Percentiles rank a stretch among this genome's conserved stretches.
phyloP scores from a whole-genome alignment of 495 filamentous ascomycete genomes.

The Usnea hakonensis region DNA sequence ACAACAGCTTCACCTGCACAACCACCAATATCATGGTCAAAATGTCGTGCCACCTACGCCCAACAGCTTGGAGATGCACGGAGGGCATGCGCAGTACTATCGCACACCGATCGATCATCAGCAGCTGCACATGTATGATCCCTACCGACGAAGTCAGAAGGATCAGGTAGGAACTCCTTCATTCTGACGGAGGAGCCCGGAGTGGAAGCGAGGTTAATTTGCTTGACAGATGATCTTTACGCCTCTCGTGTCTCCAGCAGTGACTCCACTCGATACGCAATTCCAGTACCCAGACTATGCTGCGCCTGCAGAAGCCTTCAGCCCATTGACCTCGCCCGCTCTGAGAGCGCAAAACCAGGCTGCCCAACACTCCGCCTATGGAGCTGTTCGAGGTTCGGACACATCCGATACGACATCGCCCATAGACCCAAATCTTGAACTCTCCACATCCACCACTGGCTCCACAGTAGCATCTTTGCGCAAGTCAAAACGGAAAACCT shows the following conservation, averaged over 20 bases:
- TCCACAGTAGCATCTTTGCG: conserved; percentile 33
- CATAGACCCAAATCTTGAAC: conserved; percentile 39
- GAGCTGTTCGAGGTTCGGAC: conserved; percentile 29
- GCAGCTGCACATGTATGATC: conserved; percentile 58
- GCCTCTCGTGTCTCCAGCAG: conserved; percentile 87
- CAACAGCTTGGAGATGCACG: conserved; percentile 83
- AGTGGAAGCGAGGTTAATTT: conserved; percentile 5
- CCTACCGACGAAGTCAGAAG: conserved; percentile 67
- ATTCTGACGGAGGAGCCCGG: not conserved
- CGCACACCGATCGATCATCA: conserved; percentile 51
- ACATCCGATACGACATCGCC: conserved; percentile 40
- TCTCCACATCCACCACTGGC: conserved; percentile 31
- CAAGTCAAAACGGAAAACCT: conserved; percentile 28
- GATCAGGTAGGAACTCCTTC: conserved; percentile 54
- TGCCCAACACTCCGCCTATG: conserved; percentile 35
- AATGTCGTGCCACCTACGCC: conserved; percentile 83
- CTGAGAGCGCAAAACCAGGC: conserved; percentile 64
- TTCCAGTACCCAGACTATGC: conserved; percentile 76
- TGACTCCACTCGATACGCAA: conserved; percentile 81
- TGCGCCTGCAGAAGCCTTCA: conserved; percentile 84
- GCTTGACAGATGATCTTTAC: conserved; percentile 72
- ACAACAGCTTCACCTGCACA: conserved; percentile 36
- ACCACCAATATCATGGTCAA: conserved; percentile 49
- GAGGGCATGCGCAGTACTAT: conserved; percentile 55
- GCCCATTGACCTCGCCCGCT: conserved; percentile 85